Evolutionary conservation across 371 early-diverging fungal species (phyloP).

Genomic region (Rhizopus stolonifer): DNA sequence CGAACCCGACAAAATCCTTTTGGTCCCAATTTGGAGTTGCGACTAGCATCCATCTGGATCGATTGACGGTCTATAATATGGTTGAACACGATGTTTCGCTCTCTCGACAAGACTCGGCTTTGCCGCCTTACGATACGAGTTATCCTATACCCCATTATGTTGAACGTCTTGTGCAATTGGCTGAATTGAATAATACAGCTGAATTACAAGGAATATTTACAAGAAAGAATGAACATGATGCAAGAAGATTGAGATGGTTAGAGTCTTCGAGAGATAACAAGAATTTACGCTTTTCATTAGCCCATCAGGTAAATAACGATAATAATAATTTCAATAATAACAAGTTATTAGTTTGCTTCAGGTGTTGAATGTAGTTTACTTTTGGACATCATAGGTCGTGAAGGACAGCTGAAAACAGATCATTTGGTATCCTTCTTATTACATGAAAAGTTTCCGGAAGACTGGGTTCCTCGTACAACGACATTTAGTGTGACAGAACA

Average conservation of each 20-base stretch:
- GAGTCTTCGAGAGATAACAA: conserved; percentile 27
- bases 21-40: conserved; percentile 10
- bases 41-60: conserved; percentile 23
- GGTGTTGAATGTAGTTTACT: conserved; percentile 32
- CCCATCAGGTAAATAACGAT: conserved; percentile 24
- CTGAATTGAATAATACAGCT: conserved; percentile 1
- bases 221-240: conserved; percentile 20
- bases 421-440: conserved; percentile 34
- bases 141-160: conserved; percentile 17
- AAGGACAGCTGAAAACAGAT: conserved; percentile 15
- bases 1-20: conserved; percentile 9
- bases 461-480: conserved; percentile 29
- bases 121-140: conserved; percentile 12
- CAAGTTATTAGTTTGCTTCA: conserved; percentile 19
- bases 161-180: conserved; percentile 10
- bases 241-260: conserved; percentile 25
- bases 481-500: conserved; percentile 11
- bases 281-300: conserved; percentile 12
- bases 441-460: conserved; percentile 34
- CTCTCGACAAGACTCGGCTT: conserved; percentile 24
- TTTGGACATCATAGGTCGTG: conserved; percentile 33
- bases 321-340: not conserved
- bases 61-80: conserved; percentile 20
- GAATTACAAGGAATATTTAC: conserved; percentile 12
- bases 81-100: conserved; percentile 45